phyloP scores from a whole-genome alignment of 768 basidiomycete genomes.

The Boletus reticulatus region DNA sequence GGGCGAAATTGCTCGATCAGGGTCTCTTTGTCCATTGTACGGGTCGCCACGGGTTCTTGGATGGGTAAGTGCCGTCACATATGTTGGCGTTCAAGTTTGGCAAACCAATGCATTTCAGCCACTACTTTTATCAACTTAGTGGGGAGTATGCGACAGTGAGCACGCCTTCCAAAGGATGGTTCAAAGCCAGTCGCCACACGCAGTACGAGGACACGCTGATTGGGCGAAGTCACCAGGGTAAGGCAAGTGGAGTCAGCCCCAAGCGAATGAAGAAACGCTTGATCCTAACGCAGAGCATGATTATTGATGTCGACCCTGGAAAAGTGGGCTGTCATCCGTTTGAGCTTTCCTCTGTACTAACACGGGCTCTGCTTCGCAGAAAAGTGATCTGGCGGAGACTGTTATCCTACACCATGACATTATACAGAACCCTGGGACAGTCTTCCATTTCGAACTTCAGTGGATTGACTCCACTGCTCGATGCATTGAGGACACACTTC shows the following conservation, averaged over 20 bases:
- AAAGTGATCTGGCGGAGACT: constrained; percentile 84
- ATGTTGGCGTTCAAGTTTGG: not conserved
- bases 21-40: constrained; percentile 86
- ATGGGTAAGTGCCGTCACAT: constrained; percentile 56
- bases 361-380: constrained; percentile 38
- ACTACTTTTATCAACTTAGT: constrained; percentile 85
- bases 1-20: constrained; percentile 69
- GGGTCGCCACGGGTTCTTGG: constrained; percentile 77
- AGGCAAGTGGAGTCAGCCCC: constrained; percentile 37
- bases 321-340: constrained; percentile 47
- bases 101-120: constrained; percentile 41
- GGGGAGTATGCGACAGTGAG: constrained; percentile 71
- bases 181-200: constrained; percentile 46
- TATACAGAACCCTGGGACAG: constrained; percentile 91
- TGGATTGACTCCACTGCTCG: constrained; percentile 96
- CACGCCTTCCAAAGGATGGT: constrained; percentile 69
- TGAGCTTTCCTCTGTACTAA: constrained; percentile 9
- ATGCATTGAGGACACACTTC: constrained; percentile 84
- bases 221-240: constrained; percentile 34
- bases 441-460: constrained; percentile 95
- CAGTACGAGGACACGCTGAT: constrained; percentile 42
- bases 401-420: constrained; percentile 92
- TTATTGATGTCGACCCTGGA: constrained; percentile 81
- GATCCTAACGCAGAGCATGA: constrained; percentile 84
- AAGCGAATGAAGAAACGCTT: constrained; percentile 56